Conservation (phyloP, 2,329 filamentous ascomycete genomes). For the Cercospora berteroae region DNA sequence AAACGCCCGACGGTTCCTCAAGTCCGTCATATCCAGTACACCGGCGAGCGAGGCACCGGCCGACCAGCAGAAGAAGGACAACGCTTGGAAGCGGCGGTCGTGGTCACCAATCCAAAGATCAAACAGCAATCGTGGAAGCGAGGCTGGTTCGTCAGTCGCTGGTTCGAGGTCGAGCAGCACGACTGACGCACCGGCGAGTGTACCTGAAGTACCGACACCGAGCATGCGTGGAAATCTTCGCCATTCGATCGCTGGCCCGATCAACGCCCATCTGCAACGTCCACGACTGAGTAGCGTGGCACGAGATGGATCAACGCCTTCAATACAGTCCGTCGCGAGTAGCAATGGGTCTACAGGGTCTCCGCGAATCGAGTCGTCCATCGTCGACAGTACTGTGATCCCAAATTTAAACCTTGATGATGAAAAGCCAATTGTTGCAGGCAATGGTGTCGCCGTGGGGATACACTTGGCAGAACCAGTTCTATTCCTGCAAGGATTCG, state of each 20-base stretch:
- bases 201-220: not conserved
- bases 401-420: conserved; percentile 39
- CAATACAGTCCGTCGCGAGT: conserved; percentile 16
- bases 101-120: conserved; percentile 33
- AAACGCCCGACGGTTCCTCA: conserved; percentile 51
- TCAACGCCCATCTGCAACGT: conserved; percentile 41
- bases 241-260: conserved; percentile 42
- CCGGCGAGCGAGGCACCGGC: conserved; percentile 10
- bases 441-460: conserved; percentile 70
- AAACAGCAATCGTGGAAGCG: conserved; percentile 24
- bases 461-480: conserved; percentile 77
- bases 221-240: conserved; percentile 43
- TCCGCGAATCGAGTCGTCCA: conserved; percentile 21
- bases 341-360: conserved; percentile 15
- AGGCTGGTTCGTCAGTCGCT: conserved; percentile 12
- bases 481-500: conserved; percentile 75
- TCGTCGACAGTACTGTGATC: conserved; percentile 29
- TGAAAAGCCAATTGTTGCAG: conserved; percentile 73
- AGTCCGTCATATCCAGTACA: conserved; percentile 42
- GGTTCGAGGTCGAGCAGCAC: conserved; percentile 2
- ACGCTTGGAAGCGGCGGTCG: conserved; percentile 32
- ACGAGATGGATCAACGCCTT: conserved; percentile 36
- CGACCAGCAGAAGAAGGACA: conserved; percentile 17
- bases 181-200: conserved; percentile 11
- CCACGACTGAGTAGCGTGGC: conserved; percentile 45